Evolutionary conservation across 495 filamentous ascomycete species (phyloP).

Genomic region (Xylaria curta): DNA sequence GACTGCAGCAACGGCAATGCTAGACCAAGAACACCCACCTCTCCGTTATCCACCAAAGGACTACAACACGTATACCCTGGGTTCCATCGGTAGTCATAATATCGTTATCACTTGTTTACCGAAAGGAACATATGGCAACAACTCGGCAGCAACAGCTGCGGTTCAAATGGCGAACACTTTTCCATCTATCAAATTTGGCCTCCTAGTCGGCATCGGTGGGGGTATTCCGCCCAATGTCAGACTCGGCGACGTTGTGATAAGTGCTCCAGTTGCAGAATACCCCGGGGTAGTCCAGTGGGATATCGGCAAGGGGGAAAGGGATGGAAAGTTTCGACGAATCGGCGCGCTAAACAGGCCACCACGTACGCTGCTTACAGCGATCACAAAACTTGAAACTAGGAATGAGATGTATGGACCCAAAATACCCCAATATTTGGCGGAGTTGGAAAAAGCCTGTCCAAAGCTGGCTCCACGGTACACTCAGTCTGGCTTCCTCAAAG

Average conservation of each 20-base stretch:
- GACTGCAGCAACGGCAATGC: slow-evolving; percentile 50
- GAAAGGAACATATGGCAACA: slow-evolving; percentile 38
- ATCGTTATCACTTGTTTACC: slow-evolving; percentile 55
- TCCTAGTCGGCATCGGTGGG: slow-evolving; percentile 53
- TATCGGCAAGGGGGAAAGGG: slow-evolving; percentile 45
- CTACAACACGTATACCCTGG: slow-evolving; percentile 45
- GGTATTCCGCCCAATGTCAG: slow-evolving; percentile 38
- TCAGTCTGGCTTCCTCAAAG: too few species aligned
- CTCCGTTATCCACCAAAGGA: slow-evolving; percentile 24
- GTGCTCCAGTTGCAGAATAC: slow-evolving; percentile 25
- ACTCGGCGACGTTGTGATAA: slow-evolving; percentile 55
- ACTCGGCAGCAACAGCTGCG: slow-evolving; percentile 33
- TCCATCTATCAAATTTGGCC: slow-evolving; percentile 42
- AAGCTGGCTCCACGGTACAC: too few species aligned
- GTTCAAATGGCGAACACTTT: slow-evolving; percentile 45
- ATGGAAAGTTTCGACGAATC: slow-evolving; percentile 38
- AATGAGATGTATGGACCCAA: too few species aligned
- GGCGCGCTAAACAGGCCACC: slow-evolving; percentile 31
- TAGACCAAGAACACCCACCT: slow-evolving; percentile 48
- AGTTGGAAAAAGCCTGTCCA: too few species aligned
- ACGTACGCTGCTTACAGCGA: too few species aligned
- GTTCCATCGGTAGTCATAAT: slow-evolving; percentile 47
- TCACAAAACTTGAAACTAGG: too few species aligned
- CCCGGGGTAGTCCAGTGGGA: slow-evolving; percentile 52
- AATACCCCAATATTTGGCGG: too few species aligned